Evolutionary conservation across 2,329 filamentous ascomycete genomes (phyloP).

Genomic region (Alternaria novae-zelandiae): DNA sequence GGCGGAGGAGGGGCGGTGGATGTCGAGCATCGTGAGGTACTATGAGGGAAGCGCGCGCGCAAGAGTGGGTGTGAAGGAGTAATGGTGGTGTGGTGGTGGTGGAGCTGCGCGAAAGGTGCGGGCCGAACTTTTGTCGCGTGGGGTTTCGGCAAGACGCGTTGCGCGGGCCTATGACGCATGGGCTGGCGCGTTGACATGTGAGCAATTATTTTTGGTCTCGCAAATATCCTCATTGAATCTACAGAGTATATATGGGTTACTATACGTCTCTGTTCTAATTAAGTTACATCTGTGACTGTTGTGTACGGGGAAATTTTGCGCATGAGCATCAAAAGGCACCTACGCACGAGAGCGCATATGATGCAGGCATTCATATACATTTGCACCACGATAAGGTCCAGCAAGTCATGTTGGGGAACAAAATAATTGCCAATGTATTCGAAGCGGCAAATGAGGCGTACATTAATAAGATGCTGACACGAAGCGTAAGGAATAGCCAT

Average conservation of each 20-base stretch:
- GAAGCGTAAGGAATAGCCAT: background rate
- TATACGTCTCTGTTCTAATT: background rate
- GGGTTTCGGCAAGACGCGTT: constrained; percentile 8
- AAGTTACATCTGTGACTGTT: background rate
- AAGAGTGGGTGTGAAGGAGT: background rate
- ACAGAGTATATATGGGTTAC: background rate
- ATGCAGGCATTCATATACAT: background rate
- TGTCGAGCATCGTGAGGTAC: constrained; percentile 38
- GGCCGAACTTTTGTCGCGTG: constrained; percentile 7
- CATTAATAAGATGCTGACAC: background rate
- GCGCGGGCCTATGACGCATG: background rate
- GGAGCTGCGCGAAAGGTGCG: background rate
- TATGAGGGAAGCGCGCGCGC: background rate
- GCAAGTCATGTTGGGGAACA: background rate
- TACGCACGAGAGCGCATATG: background rate
- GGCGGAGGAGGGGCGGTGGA: constrained; percentile 39
- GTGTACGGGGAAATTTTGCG: background rate
- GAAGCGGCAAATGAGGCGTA: background rate
- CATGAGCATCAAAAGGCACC: background rate
- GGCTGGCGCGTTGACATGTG: constrained; percentile 8
- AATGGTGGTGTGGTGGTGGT: background rate
- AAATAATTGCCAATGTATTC: background rate
- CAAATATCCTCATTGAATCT: background rate
- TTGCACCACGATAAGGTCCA: background rate
- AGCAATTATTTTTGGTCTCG: background rate